Evolutionary conservation across 2,329 filamentous ascomycete genomes (phyloP), one percentile per base, ranked within the genome.

Genomic region (Ophiostoma novo-ulmi): DNA sequence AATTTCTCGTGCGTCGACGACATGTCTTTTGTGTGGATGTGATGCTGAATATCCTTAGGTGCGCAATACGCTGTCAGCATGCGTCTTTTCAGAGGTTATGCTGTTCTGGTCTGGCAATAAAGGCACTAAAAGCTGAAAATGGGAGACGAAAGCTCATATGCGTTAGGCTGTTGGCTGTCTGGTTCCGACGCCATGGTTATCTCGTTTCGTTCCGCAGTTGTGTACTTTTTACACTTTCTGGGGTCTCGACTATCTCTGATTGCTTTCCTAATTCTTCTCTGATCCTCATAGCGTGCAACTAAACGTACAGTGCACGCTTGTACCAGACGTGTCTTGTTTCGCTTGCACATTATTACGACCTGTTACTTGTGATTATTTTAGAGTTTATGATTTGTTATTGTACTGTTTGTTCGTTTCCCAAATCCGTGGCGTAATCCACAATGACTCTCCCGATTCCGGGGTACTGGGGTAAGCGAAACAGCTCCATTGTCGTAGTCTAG

Each of bases 381-480:
- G 20, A 14, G 10, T 26, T 26, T 26, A 13, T 4, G 7, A 44
- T 44, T 5, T 44, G 10, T 44, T 13, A 44, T 4, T 44, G 39
- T 17, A 26, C 22, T 58, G 3, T 58, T 58, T 13, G 8, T 13
- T 58, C 26, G n/a, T 58, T 58, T n/a, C 52, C 52, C 5, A 58
- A 26, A 3, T 58, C 8, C 22, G 11, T 58, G 22, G 52, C 52
- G 52, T 22, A n/a, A 58, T 14, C 52, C 52, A 58, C 52, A 26
- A 13, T 17, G n/a, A 26, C 22, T 58, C n/a, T 58, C n/a, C 17
- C 52, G 22, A 58, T 58, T 26, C 52, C n/a, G 52, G 52, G 52
- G 52, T 58, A 14, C 52, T 58, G 52, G 52, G 52, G n/a, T 58
- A 58, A 26, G n/a, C 52, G 52, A 58, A 26, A 44, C 39, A 44